Percentiles rank a stretch among this genome's conserved stretches.
Conservation (phyloP, 2,329 filamentous ascomycete species). For the Trichoderma polysporum region DNA sequence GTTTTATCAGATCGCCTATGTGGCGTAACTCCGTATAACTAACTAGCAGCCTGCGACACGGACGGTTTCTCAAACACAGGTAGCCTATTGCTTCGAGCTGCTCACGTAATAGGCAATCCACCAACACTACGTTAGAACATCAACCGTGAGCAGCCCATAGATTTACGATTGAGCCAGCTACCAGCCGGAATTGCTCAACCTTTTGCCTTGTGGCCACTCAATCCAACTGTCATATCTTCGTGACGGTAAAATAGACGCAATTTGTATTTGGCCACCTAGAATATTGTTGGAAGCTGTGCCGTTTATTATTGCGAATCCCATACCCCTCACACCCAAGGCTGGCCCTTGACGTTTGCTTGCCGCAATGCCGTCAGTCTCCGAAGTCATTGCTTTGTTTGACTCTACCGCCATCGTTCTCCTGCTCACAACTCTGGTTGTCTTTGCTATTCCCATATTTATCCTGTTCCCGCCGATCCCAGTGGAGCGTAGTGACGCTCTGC, state of each 20-base stretch:
- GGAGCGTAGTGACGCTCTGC: conserved; percentile 52
- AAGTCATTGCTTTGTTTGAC: conserved; percentile 31
- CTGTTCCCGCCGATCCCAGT: conserved; percentile 56
- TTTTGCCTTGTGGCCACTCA: background rate
- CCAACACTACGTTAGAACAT: background rate
- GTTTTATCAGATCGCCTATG: background rate
- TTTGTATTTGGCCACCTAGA: background rate
- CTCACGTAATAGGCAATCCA: conserved; percentile 1
- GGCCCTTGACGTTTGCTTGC: conserved; percentile 1
- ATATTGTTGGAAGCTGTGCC: background rate
- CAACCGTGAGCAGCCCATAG: background rate
- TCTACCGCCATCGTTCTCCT: conserved; percentile 41
- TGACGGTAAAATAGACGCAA: background rate
- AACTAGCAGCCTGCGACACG: background rate
- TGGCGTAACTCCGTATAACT: background rate
- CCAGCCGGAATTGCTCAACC: background rate
- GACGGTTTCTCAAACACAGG: background rate
- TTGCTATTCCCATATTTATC: conserved; percentile 53
- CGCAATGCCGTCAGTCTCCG: conserved; percentile 27
- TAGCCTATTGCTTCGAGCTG: background rate
- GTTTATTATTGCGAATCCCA: background rate
- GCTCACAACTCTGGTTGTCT: conserved; percentile 47
- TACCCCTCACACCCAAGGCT: background rate
- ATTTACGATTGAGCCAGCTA: background rate
- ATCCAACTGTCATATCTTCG: background rate